A percentile compares a stretch with the other conserved stretches of the same genome.
phyloP scores from a whole-genome alignment of 2,329 filamentous ascomycete species.

The Curvularia eragrostidis region DNA sequence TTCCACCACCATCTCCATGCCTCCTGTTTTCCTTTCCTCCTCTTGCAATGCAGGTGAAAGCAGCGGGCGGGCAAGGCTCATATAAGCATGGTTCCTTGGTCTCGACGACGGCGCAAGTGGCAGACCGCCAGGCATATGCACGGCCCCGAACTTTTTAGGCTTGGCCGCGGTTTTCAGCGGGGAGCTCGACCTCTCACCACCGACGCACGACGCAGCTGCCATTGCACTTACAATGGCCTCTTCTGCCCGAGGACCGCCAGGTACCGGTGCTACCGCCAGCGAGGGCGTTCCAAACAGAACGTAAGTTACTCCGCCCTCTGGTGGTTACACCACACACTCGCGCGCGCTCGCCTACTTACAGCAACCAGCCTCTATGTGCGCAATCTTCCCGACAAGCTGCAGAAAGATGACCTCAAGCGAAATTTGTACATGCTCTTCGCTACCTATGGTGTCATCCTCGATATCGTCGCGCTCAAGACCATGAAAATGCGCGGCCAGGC shows the following conservation, averaged over 20 bases:
- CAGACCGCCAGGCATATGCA: slow-evolving; percentile 10
- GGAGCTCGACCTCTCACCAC: slow-evolving; percentile 28
- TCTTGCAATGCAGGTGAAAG: slow-evolving; percentile 4
- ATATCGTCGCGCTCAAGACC: slow-evolving; percentile 88
- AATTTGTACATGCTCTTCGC: slow-evolving; percentile 93
- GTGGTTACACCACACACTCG: slow-evolving; percentile 11
- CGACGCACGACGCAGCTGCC: slow-evolving; percentile 11
- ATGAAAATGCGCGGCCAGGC: slow-evolving; percentile 95
- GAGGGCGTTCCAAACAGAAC: slow-evolving; percentile 42
- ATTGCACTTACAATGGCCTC: slow-evolving; percentile 33
- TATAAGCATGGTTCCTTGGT: slow-evolving; percentile 1
- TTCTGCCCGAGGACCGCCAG: slow-evolving; percentile 33
- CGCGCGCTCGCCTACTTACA: slow-evolving; percentile 14
- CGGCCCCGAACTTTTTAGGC: slow-evolving; percentile 28
- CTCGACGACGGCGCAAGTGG: slow-evolving; percentile 1
- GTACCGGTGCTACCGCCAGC: slow-evolving; percentile 27
- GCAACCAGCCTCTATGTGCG: slow-evolving; percentile 78
- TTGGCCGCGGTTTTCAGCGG: slow-evolving; percentile 36
- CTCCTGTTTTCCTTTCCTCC: slow-evolving; percentile 4
- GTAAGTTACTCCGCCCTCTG: slow-evolving; percentile 28
- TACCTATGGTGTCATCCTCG: slow-evolving; percentile 89
- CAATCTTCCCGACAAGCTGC: slow-evolving; percentile 88
- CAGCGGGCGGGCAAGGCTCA: not conserved
- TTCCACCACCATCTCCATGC: slow-evolving; percentile 7
- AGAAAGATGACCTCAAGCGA: slow-evolving; percentile 84